Evolutionary conservation across 2,329 filamentous ascomycete species (phyloP), one percentile per base, ranked within the genome.

Genomic region (Pseudogymnoascus sp.): DNA sequence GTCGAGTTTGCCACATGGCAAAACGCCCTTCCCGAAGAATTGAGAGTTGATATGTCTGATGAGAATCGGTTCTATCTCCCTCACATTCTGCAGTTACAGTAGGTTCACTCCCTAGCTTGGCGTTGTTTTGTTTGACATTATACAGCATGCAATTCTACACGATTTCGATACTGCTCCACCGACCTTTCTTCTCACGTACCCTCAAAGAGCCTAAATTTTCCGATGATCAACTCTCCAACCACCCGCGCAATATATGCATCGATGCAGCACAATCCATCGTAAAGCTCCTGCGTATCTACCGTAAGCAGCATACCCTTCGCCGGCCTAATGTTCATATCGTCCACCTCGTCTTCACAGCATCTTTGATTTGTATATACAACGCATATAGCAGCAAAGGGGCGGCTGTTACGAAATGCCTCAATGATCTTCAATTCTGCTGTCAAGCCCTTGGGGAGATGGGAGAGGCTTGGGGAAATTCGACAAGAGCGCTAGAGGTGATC

Each of bases 121-220:
- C 49, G 3, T 37, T 55, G 18, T 43, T 38, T 37, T 9, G 16
- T 40, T 31, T 61, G 38, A 61, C 43, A 61, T 61, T 25, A 25
- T 60, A 31, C 31, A 63, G 62, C 33, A 63, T 63, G 62, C 62
- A 63, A 61, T 63, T 63, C 31, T 43, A 63, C 21, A 60, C 59
- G 5, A 43, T 63, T 37, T 63, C 62, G 31, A 52, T 63, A 43
- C 41, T 63, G 18, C 62, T 63, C n/a, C 41, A 63, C 11, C 62
- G 62, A 25, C 62, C 62, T 33, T 61, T 63, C 38, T 63, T 63
- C 31, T 63, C 62, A 2, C 58, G 58, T 25, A 23, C 40, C 58
- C 18, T 49, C 18, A 61, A 60, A 25, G 33, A 63, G 31, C 25
- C 16, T 4, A 33, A 58, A 18, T 37, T 11, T 18, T 18, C 16